phyloP scores from a whole-genome alignment of 2,329 filamentous ascomycete genomes.

The Fusarium bactridioides region DNA sequence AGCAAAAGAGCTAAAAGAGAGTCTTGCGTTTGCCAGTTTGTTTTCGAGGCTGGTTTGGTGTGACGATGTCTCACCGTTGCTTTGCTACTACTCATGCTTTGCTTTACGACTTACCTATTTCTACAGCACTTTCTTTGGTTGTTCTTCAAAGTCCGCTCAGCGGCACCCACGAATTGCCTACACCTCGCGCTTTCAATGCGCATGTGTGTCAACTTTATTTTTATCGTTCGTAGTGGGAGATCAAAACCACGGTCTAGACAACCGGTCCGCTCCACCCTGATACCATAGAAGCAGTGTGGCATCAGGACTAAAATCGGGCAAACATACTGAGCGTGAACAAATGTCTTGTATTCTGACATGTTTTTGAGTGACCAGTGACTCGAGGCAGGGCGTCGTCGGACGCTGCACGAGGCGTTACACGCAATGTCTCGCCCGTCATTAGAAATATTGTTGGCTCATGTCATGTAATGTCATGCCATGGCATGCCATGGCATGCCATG shows the following conservation, averaged over 20 bases:
- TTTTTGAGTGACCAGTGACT: constrained; percentile 3
- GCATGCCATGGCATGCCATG: neutral
- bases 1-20: neutral
- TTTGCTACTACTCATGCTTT: constrained; percentile 15
- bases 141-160: constrained; percentile 30
- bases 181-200: constrained; percentile 67
- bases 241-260: constrained; percentile 70
- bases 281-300: constrained; percentile 63
- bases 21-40: constrained; percentile 9
- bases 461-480: neutral
- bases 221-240: constrained; percentile 69
- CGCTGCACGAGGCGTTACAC: constrained; percentile 4
- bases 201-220: constrained; percentile 66
- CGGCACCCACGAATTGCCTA: constrained; percentile 66
- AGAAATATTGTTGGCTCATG: neutral
- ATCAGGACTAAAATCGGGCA: constrained; percentile 71
- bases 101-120: neutral
- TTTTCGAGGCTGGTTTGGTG: neutral
- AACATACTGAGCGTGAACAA: constrained; percentile 42
- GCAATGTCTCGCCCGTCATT: neutral
- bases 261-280: constrained; percentile 73
- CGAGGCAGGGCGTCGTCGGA: neutral
- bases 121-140: neutral
- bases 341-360: neutral
- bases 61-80: constrained; percentile 17